Percentiles rank a stretch among this genome's conserved stretches.
Conservation (phyloP, 169 alveolate species). For the Theileria annulata region DNA sequence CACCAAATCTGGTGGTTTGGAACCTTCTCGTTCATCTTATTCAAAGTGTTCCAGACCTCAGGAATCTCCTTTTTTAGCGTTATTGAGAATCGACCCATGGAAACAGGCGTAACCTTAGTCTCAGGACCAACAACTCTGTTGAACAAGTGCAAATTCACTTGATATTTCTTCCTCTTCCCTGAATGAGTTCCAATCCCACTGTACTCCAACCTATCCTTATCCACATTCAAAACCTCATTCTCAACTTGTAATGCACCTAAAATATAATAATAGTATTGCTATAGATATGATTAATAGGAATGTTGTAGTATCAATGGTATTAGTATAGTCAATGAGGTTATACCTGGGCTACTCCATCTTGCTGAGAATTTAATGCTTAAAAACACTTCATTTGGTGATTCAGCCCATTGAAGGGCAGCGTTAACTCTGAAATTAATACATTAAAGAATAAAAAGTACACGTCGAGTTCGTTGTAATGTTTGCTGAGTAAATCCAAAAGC, state of each 20-base stretch:
- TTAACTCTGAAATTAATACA: conserved; percentile 68
- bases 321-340: too few species aligned
- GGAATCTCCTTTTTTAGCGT: conserved; percentile 79
- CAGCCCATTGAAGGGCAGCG: conserved; percentile 98
- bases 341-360: conserved; percentile 93
- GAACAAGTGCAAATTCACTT: conserved; percentile 74
- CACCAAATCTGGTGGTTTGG: conserved; percentile 91
- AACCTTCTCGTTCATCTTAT: conserved; percentile 78
- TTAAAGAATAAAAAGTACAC: conserved; percentile 7
- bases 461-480: conserved; percentile 53
- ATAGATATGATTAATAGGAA: background rate
- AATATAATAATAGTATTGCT: background rate
- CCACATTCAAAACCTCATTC: conserved; percentile 71
- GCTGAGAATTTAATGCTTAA: conserved; percentile 91
- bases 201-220: conserved; percentile 70
- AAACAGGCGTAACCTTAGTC: conserved; percentile 83
- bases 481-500: conserved; percentile 52
- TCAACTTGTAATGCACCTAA: conserved; percentile 85
- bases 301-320: conserved; percentile 31
- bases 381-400: conserved; percentile 85
- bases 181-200: conserved; percentile 84
- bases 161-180: conserved; percentile 79
- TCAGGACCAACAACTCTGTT: conserved; percentile 74
- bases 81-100: conserved; percentile 84
- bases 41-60: conserved; percentile 81